A percentile compares a stretch with the other conserved stretches of the same genome.
Conservation (phyloP, 345 rosid species). For the Acer saccharum region DNA sequence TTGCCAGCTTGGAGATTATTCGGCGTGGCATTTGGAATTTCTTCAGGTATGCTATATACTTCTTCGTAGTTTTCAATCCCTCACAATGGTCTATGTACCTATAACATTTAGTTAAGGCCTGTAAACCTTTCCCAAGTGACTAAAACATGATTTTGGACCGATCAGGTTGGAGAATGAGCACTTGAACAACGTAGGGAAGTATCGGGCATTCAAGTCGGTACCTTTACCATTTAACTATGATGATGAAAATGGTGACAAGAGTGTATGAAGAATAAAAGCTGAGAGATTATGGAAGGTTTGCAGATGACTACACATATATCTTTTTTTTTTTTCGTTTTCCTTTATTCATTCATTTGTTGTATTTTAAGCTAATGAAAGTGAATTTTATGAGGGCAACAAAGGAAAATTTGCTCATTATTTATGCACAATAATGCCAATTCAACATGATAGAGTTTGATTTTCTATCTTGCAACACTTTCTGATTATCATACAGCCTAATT, state of each 20-base stretch:
- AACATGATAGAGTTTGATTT: too few species aligned
- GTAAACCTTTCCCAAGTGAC: not conserved
- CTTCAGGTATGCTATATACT: constrained; percentile 57
- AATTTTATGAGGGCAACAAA: not conserved
- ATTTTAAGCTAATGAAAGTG: not conserved
- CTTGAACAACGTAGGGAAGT: constrained; percentile 80
- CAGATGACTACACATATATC: not conserved
- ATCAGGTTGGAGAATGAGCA: constrained; percentile 88
- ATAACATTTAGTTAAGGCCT: not conserved
- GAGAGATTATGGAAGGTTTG: not conserved
- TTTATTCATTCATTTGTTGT: not conserved
- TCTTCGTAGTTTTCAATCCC: not conserved
- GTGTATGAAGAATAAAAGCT: not conserved
- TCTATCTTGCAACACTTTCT: too few species aligned
- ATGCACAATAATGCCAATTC: too few species aligned
- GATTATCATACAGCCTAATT: not conserved
- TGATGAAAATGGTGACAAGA: constrained; percentile 21
- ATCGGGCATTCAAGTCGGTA: constrained; percentile 76
- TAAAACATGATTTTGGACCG: constrained; percentile 8
- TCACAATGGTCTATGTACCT: too few species aligned
- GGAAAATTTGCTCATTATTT: not conserved
- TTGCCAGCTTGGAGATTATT: constrained; percentile 71
- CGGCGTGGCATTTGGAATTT: constrained; percentile 91
- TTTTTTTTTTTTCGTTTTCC: not conserved
- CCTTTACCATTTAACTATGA: constrained; percentile 67